A percentile compares a stretch with the other conserved stretches of the same genome.
Evolutionary conservation across 768 basidiomycete species (phyloP).

Genomic region (Aureoboletus auriporus): DNA sequence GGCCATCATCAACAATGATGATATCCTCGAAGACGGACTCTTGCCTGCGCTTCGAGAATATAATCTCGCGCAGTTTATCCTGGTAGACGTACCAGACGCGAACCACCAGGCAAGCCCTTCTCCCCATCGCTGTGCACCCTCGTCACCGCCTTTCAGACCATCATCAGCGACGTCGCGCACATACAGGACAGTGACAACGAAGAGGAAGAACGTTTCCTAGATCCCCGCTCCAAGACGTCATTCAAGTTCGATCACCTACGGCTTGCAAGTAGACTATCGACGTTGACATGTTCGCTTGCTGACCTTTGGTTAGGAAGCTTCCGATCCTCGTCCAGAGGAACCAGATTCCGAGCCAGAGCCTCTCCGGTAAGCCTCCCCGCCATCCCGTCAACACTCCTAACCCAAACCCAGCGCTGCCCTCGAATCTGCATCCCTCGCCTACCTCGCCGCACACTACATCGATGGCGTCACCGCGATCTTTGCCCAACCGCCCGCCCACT

Average conservation of each 20-base stretch:
- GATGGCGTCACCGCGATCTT: slow-evolving; percentile 78
- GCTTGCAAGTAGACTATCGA: slow-evolving; percentile 48
- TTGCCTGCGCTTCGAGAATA: slow-evolving; percentile 78
- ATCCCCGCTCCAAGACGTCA: slow-evolving; percentile 73
- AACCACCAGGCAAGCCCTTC: slow-evolving; percentile 61
- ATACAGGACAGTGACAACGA: slow-evolving; percentile 35
- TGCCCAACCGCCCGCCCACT: slow-evolving; percentile 46
- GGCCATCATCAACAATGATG: slow-evolving; percentile 84
- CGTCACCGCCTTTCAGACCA: slow-evolving; percentile 48
- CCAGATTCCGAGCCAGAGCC: slow-evolving; percentile 64
- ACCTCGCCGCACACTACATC: slow-evolving; percentile 78
- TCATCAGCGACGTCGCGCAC: slow-evolving; percentile 72
- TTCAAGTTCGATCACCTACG: slow-evolving; percentile 86
- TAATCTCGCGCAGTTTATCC: slow-evolving; percentile 84
- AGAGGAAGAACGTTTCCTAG: slow-evolving; percentile 70
- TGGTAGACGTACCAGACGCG: slow-evolving; percentile 76
- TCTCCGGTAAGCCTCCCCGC: slow-evolving; percentile 54
- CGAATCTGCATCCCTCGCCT: slow-evolving; percentile 60
- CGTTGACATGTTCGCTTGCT: neutral
- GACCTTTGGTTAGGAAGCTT: slow-evolving; percentile 58
- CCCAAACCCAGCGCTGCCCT: slow-evolving; percentile 54
- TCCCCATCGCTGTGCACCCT: neutral
- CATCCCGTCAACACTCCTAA: neutral
- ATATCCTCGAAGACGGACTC: slow-evolving; percentile 72
- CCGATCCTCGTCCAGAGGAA: slow-evolving; percentile 63